Evolutionary conservation across 352 stramenopile genomes (phyloP), one percentile per base, ranked within the genome.

Genomic region (Blastocystis sp.): DNA sequence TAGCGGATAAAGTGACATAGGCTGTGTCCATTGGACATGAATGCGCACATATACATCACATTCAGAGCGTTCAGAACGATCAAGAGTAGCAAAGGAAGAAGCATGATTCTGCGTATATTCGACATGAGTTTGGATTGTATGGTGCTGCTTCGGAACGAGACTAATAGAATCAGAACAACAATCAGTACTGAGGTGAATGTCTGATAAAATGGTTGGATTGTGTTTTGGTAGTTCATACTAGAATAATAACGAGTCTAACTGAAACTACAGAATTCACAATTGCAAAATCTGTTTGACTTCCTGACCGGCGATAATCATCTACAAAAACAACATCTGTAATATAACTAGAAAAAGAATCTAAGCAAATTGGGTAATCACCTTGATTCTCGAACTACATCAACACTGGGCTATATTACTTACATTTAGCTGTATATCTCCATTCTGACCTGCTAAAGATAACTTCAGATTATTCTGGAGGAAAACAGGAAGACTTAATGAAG

Each of bases 271-370:
- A 77, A 56, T 33, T 19, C 9, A 77, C 33, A 19, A 77, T 56
- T 22, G 22, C 64, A n/a, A 77, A 33, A 30, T 77, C 64, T 5
- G 17, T 64, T 15, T 64, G 40, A 48, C 3, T 48, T 48, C 40
- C 57, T 15, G 19, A n/a, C 9, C 22, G n/a, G 5, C 13, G 64
- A 56, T 3, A 48, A n/a, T 51, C 19, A 24, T 73, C n/a, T 22
- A n/a, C 22, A 30, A 77, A 77, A 17, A 77, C 64, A 51, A 77
- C 40, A 56, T 77, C 37, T 19, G 64, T n/a, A n/a, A 77, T 77
- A 35, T 37, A 77, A 30, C 22, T 44, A 24, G 30, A 19, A 30
- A 77, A 24, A 11, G 30, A 30, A 5, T 56, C 33, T 5, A 77
- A 22, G 33, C 5, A 27, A 35, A 77, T 17, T 11, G 30, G n/a